These are phyloP conservation scores for Holtermannia corniformis DNA, from an alignment of 768 basidiomycete genomes.

Conservation along the genomic window DNA sequence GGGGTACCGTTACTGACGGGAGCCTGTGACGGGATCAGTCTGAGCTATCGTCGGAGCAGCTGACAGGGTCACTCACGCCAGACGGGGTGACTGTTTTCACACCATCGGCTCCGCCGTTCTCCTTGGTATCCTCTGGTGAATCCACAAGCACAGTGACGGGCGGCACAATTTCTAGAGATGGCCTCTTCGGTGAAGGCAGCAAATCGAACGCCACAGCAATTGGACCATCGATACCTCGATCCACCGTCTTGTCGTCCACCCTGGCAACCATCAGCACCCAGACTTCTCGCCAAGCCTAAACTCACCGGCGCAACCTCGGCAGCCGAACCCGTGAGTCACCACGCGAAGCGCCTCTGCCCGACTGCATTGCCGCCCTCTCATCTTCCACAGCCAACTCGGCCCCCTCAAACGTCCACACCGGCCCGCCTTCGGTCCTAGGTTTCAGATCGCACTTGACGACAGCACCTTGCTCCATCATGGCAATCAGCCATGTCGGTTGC, in stretches of 20 bases:
- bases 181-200: neutral
- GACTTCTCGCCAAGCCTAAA: slow-evolving; percentile 5
- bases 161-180: slow-evolving; percentile 18
- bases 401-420: slow-evolving; percentile 14
- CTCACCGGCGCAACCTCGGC: slow-evolving; percentile 18
- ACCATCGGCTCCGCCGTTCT: too few species aligned
- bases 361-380: slow-evolving; percentile 27
- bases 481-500: slow-evolving; percentile 60
- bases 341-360: slow-evolving; percentile 1
- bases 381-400: slow-evolving; percentile 42
- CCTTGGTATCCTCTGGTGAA: too few species aligned
- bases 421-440: neutral
- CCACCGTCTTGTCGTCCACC: slow-evolving; percentile 10
- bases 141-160: slow-evolving; percentile 7
- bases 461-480: slow-evolving; percentile 51
- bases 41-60: slow-evolving; percentile 9
- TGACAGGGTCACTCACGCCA: slow-evolving; percentile 5
- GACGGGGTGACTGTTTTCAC: too few species aligned
- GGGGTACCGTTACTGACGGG: neutral
- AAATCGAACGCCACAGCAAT: neutral
- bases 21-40: neutral
- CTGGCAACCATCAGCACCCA: slow-evolving; percentile 18
- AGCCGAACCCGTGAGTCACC: slow-evolving; percentile 10
- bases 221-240: neutral
- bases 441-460: slow-evolving; percentile 52